A percentile compares a stretch with the other conserved stretches of the same genome.
These are phyloP conservation scores for Chrysanthemum seticuspe DNA, from an alignment of 129 eudicot species.

Conservation along the genomic window DNA sequence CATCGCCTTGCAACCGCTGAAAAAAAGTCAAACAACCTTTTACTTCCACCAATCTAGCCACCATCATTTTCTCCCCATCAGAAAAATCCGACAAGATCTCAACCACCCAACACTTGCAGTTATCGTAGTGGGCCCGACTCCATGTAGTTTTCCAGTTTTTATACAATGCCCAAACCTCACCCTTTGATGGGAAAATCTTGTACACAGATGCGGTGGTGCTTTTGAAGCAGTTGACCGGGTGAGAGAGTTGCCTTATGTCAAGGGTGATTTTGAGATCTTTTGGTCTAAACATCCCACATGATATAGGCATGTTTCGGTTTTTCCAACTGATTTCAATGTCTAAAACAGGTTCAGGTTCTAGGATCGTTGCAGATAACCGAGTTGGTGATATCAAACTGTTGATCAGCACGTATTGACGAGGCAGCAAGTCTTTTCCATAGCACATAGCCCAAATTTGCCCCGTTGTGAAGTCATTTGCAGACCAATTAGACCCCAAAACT, in stretches of 20 bases:
- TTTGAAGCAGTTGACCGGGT: slow-evolving; percentile 42
- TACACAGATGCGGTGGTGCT: slow-evolving; percentile 32
- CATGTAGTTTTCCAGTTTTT: slow-evolving; percentile 48
- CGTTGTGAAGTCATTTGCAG: slow-evolving; percentile 37
- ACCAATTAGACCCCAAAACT: slow-evolving; percentile 44
- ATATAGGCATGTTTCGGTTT: slow-evolving; percentile 41
- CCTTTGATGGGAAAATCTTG: slow-evolving; percentile 57
- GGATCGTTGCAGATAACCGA: slow-evolving; percentile 38
- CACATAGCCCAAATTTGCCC: slow-evolving; percentile 68
- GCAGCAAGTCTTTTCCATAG: slow-evolving; percentile 49
- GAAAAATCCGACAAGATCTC: slow-evolving; percentile 58
- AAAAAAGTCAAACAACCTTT: slow-evolving; percentile 62
- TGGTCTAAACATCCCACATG: slow-evolving; percentile 49
- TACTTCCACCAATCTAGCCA: slow-evolving; percentile 50
- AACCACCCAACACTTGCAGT: slow-evolving; percentile 41
- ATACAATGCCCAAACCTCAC: slow-evolving; percentile 70
- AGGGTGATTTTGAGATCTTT: slow-evolving; percentile 33
- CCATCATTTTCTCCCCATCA: slow-evolving; percentile 42
- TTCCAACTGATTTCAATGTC: slow-evolving; percentile 38
- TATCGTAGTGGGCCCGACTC: slow-evolving; percentile 32
- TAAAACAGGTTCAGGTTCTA: slow-evolving; percentile 42
- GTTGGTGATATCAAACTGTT: slow-evolving; percentile 38
- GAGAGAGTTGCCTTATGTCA: slow-evolving; percentile 46
- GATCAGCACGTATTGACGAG: slow-evolving; percentile 47
- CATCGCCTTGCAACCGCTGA: slow-evolving; percentile 40